Evolutionary conservation across 2,329 filamentous ascomycete species (phyloP), one percentile per base, ranked within the genome.

Genomic region (Microcyclospora pomicola): DNA sequence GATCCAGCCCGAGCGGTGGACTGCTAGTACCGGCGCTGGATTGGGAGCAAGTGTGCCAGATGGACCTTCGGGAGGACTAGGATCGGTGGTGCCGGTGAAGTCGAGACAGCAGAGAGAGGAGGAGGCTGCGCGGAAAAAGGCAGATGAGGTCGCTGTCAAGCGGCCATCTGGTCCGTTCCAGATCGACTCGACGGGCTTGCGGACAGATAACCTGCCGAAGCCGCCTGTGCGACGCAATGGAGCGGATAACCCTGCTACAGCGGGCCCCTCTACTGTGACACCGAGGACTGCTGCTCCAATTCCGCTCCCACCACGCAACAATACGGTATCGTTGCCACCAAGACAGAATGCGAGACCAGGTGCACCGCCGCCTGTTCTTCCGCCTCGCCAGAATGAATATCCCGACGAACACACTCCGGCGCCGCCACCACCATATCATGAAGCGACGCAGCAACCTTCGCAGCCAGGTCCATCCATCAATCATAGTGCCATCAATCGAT

Each of bases 121-220:
- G 43, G 53, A 53, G 36, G 57, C 53, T 42, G 57, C 53, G 39
- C 19, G 19, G 19, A 24, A 24, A 7, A 24, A 24, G 19, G 19
- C 19, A 5, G 55, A 60, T 37, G 57, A 59, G 36, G 48, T 52
- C 19, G 51, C 42, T 32, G 30, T 9, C 6, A 24, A 7, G 19
- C 51, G 56, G 31, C 72, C 74, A 2, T 71, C 76, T 6, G 69
- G 73, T n/a, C 77, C 79, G 3, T 91, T 80, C 52, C 69, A 73
- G 31, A 64, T 68, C 31, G 69, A 88, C 55, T 82, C 78, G 0
- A 84, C 81, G 1, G 82, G 82, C 2, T 60, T 87, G 15, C 70
- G 71, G 27, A 84, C 81, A 0, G 63, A 72, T 19, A 65, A 79
- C 53, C 68, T 88, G 4, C 82, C 83, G 1, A 75, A 74, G 15